Conservation (phyloP, 495 filamentous ascomycete genomes). For the Penicillium angulare region DNA sequence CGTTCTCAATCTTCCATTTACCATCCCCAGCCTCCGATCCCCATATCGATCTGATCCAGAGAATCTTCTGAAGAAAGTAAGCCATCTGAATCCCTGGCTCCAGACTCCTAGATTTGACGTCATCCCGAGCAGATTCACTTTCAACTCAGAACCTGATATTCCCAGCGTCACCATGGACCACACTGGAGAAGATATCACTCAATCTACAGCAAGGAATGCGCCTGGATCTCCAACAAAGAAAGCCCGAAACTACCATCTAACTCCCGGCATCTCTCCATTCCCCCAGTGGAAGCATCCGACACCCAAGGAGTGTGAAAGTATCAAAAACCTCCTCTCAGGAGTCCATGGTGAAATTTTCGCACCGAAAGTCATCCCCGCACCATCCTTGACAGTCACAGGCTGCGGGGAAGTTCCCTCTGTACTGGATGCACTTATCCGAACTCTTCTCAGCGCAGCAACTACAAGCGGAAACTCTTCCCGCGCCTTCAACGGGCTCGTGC, state of each 20-base stretch:
- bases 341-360: conserved; percentile 64
- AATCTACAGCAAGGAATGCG: background rate
- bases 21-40: too few relatives aligned
- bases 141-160: too few relatives aligned
- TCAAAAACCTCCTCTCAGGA: conserved; percentile 64
- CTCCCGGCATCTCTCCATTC: conserved; percentile 59
- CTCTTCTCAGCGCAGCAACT: conserved; percentile 74
- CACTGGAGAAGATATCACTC: background rate
- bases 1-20: too few relatives aligned
- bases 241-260: conserved; percentile 41
- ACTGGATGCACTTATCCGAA: conserved; percentile 83
- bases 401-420: conserved; percentile 94
- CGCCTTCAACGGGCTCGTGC: conserved; percentile 69
- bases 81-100: background rate
- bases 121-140: background rate
- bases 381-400: conserved; percentile 77
- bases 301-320: conserved; percentile 67
- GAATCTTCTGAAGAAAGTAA: background rate
- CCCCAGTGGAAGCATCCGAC: conserved; percentile 69
- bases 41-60: too few relatives aligned
- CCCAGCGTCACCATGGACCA: background rate
- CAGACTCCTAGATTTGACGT: background rate
- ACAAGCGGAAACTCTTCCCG: conserved; percentile 61
- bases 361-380: conserved; percentile 68
- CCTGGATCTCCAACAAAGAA: background rate